Percentiles rank a stretch among this genome's conserved stretches.
phyloP scores from a whole-genome alignment of 225 moss, liverwort and hornwort species.

The Pleurozium schreberi region DNA sequence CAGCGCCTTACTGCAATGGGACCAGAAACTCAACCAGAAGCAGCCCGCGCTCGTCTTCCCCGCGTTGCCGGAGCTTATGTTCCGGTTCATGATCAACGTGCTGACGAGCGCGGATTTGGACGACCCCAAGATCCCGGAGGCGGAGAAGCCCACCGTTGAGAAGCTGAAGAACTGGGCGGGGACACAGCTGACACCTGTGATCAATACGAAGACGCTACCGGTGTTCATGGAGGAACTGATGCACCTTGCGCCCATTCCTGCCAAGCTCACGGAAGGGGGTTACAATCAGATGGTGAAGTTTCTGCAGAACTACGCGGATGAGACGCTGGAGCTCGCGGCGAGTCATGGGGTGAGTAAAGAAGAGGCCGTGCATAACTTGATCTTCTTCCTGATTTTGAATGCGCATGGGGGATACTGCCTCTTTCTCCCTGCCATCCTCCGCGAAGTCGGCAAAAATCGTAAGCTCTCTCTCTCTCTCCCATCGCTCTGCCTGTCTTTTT shows the following conservation, averaged over 20 bases:
- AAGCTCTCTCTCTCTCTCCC: not conserved
- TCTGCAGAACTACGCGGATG: conserved; percentile 12
- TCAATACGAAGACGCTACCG: not conserved
- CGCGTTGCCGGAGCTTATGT: not conserved
- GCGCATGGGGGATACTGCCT: conserved; percentile 25
- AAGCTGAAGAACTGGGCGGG: conserved; percentile 2
- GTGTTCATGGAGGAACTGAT: conserved; percentile 14
- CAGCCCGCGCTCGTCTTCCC: not conserved
- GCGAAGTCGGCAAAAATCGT: conserved; percentile 11
- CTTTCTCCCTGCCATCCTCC: conserved; percentile 9
- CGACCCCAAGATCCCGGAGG: conserved; percentile 2
- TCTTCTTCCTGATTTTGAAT: conserved; percentile 37
- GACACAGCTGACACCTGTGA: conserved; percentile 14
- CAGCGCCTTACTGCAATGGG: conserved; percentile 25
- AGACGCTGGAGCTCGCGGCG: conserved; percentile 1
- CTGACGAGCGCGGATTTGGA: conserved; percentile 13
- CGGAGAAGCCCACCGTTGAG: not conserved
- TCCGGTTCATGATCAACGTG: conserved; percentile 25
- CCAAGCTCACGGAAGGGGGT: not conserved
- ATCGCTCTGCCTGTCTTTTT: not conserved
- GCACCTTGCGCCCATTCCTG: conserved; percentile 23
- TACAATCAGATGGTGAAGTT: conserved; percentile 23
- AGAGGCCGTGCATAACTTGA: conserved; percentile 33
- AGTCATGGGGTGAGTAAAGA: not conserved
- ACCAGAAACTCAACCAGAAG: not conserved